These are phyloP conservation scores for Xylariomycetidae sp. DNA, from an alignment of 2,329 filamentous ascomycete species.

Conservation along the genomic window DNA sequence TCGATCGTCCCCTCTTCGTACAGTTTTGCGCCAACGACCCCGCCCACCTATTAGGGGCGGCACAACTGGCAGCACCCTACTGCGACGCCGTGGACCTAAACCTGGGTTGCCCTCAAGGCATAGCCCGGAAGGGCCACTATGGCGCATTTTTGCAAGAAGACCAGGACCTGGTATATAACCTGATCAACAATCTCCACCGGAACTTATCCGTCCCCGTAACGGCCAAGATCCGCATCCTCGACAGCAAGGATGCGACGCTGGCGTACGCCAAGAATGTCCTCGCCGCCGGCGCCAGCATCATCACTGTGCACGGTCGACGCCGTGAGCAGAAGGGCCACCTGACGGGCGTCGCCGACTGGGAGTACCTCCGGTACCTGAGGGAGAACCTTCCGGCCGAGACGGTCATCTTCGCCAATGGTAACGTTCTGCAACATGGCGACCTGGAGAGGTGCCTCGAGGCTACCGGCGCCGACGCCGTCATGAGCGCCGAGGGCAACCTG, in stretches of 20 bases:
- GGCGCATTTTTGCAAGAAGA: conserved; percentile 95
- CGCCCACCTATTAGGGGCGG: conserved; percentile 73
- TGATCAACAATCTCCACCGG: conserved; percentile 79
- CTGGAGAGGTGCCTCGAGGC: conserved; percentile 71
- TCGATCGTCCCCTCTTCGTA: conserved; percentile 88
- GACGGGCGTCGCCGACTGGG: conserved; percentile 91
- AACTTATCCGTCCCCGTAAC: conserved; percentile 81
- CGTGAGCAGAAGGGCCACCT: conserved; percentile 95
- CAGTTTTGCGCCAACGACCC: conserved; percentile 94
- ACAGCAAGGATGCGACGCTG: conserved; percentile 80
- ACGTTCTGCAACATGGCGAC: conserved; percentile 78
- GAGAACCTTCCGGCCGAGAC: conserved; percentile 81
- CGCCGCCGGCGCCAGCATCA: conserved; percentile 81
- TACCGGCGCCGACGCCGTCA: conserved; percentile 87
- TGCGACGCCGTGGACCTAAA: conserved; percentile 97
- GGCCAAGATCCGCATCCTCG: conserved; percentile 88
- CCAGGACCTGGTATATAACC: conserved; percentile 72
- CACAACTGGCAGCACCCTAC: conserved; percentile 72
- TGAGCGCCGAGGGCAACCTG: conserved; percentile 94
- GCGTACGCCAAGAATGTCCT: conserved; percentile 86
- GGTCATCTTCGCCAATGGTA: conserved; percentile 95
- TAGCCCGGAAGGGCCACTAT: conserved; percentile 85
- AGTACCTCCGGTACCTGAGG: conserved; percentile 73
- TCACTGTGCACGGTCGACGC: conserved; percentile 85
- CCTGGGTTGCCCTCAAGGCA: conserved; percentile 92